Conservation (phyloP, 2,329 filamentous ascomycete genomes). For the Bipolaris gigantea region DNA sequence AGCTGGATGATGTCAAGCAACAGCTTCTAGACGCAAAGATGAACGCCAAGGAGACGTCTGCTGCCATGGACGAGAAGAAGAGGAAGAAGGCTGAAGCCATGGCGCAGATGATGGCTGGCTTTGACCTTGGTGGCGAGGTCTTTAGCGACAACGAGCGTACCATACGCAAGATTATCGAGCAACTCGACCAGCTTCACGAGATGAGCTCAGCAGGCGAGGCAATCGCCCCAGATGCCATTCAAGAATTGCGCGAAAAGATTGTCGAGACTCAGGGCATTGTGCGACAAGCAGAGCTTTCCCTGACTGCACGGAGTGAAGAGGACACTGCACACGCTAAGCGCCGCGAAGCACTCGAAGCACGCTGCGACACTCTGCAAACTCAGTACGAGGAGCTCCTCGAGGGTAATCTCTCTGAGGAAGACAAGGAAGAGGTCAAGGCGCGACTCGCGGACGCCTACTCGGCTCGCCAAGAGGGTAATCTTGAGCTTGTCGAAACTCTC, state of each 20-base stretch:
- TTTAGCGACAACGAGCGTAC: conserved; percentile 91
- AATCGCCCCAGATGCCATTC: conserved; percentile 79
- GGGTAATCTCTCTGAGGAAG: conserved; percentile 74
- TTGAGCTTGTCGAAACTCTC: conserved; percentile 74
- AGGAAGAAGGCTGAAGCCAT: conserved; percentile 99
- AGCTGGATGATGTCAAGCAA: conserved; percentile 94
- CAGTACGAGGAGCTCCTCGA: conserved; percentile 84
- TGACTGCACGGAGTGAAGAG: conserved; percentile 69
- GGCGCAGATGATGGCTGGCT: conserved; percentile 99
- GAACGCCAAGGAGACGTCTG: conserved; percentile 90
- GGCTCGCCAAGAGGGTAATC: conserved; percentile 72
- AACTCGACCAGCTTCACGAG: conserved; percentile 77
- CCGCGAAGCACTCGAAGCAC: conserved; percentile 74
- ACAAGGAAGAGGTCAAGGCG: conserved; percentile 82
- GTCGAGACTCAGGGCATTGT: conserved; percentile 91
- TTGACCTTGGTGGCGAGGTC: conserved; percentile 88
- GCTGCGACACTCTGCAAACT: conserved; percentile 71
- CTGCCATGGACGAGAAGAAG: conserved; percentile 93
- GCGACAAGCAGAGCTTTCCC: conserved; percentile 84
- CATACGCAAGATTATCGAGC: conserved; percentile 80
- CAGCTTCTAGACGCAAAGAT: conserved; percentile 95
- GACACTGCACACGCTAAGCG: conserved; percentile 65
- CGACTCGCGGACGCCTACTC: conserved; percentile 76
- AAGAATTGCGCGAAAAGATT: conserved; percentile 74
- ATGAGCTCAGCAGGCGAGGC: conserved; percentile 75